phyloP scores from a whole-genome alignment of 257 asterid species.

The Linaria vulgaris region DNA sequence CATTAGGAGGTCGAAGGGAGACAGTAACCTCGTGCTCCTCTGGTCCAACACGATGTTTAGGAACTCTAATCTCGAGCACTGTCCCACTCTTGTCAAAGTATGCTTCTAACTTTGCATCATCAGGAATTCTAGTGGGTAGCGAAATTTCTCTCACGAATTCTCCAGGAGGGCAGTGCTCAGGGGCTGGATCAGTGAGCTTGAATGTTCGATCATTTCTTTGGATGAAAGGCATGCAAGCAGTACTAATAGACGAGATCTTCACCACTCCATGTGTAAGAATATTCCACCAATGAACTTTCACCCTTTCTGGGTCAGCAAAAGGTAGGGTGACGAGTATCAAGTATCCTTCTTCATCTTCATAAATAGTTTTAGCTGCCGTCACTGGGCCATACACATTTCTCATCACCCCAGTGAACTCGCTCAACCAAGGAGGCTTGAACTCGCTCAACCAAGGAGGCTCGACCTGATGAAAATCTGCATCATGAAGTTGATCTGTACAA shows the following conservation, averaged over 20 bases:
- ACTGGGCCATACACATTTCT: constrained; percentile 50
- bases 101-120: constrained; percentile 77
- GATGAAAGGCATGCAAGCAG: constrained; percentile 56
- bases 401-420: constrained; percentile 54
- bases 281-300: constrained; percentile 61
- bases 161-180: constrained; percentile 78
- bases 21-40: constrained; percentile 84
- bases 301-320: constrained; percentile 46
- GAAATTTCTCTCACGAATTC: constrained; percentile 69
- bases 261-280: constrained; percentile 60
- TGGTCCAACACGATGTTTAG: constrained; percentile 63
- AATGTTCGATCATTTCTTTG: constrained; percentile 61
- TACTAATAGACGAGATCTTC: constrained; percentile 64
- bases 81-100: constrained; percentile 70
- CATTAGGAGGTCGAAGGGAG: constrained; percentile 73
- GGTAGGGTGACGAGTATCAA: constrained; percentile 48
- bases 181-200: constrained; percentile 68
- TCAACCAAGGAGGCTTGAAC: constrained; percentile 46
- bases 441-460: constrained; percentile 51
- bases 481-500: constrained; percentile 30
- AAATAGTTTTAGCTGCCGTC: constrained; percentile 52
- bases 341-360: constrained; percentile 62
- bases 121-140: constrained; percentile 67
- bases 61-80: constrained; percentile 69
- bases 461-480: constrained; percentile 30